Base-by-base conservation (phyloP, 768 basidiomycete genomes). In the Chlorophyllum brunneum region DNA sequence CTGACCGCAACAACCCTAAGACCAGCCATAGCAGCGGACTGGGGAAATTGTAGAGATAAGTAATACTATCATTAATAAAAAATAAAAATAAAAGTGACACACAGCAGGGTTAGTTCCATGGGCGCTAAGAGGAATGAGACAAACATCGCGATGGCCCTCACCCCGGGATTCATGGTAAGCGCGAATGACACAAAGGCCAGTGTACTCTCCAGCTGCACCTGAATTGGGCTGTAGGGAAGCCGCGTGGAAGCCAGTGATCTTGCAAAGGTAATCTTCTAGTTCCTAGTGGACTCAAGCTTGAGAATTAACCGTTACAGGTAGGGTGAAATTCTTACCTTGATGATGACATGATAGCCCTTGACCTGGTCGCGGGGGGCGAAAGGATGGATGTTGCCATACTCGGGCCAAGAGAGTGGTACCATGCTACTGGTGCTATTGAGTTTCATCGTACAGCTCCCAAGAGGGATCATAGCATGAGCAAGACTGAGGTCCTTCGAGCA, bases 211-310 rank as follows among this genome's bases (percentile, higher is more conserved):
- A 55, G 94, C 92, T 15, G 97, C 97, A 38, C 97, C 97, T 11
- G 97, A 98, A 69, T 99, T 99, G 30, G 97, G 97, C 66, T 99
- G 97, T n/a, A 99, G 79, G 0, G 92, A 95, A 55, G 93, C 92
- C 16, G 93, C 84, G 58, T 92, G 81, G 73, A 98, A 97, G n/a
- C 97, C 97, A 10, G 97, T 98, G 54, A 98, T 91, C 62, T 79
- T 87, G 76, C 91, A 92, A 5, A 99, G 77, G 71, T 98, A 92
- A 18, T 77, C 69, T 66, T 95, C 93, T 51, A 99, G 76, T 74
- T 98, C 97, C 88, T 92, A 16, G 37, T 30, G 24, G 9, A 13
- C 34, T 15, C 8, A 10, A 24, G 10, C 24, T 39, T 30, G 9
- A 48, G 29, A 20, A 13, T 41, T 37, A 42, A 4, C 38, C 13